phyloP scores from a whole-genome alignment of 2,329 filamentous ascomycete species.

The Sphaerostilbella broomeana region DNA sequence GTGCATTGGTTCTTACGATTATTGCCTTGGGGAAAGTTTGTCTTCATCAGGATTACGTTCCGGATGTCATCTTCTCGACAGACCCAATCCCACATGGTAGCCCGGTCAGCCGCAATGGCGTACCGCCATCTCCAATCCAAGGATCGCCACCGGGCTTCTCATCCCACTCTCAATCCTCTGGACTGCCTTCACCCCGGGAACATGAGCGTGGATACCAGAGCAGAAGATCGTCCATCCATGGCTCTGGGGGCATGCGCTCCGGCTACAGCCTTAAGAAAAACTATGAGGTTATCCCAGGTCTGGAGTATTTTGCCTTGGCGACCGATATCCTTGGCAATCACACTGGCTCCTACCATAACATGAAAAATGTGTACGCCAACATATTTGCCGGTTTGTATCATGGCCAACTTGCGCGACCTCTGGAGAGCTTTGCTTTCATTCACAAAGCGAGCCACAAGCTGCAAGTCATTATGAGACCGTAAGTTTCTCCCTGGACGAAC shows the following conservation, averaged over 20 bases:
- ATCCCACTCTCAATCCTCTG: slow-evolving; percentile 43
- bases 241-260: slow-evolving; percentile 20
- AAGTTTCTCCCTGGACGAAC: slow-evolving; percentile 30
- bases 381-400: slow-evolving; percentile 84
- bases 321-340: slow-evolving; percentile 81
- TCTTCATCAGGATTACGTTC: slow-evolving; percentile 45
- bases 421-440: slow-evolving; percentile 71
- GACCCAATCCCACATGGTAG: slow-evolving; percentile 30
- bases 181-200: slow-evolving; percentile 47
- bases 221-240: slow-evolving; percentile 48
- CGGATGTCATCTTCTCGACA: slow-evolving; percentile 45
- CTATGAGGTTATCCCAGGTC: slow-evolving; percentile 77
- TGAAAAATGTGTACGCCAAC: slow-evolving; percentile 78
- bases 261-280: slow-evolving; percentile 46
- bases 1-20: slow-evolving; percentile 74
- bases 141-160: slow-evolving; percentile 46
- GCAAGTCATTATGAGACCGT: slow-evolving; percentile 71
- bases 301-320: slow-evolving; percentile 84
- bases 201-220: slow-evolving; percentile 39
- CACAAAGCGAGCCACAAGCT: slow-evolving; percentile 50
- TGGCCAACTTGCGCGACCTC: slow-evolving; percentile 76
- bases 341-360: slow-evolving; percentile 67
- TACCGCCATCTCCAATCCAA: slow-evolving; percentile 46
- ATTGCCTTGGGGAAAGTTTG: slow-evolving; percentile 85
- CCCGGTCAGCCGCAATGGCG: slow-evolving; percentile 40